Conservation (phyloP, 1,139 yeast species). For the Taphrina deformans region DNA sequence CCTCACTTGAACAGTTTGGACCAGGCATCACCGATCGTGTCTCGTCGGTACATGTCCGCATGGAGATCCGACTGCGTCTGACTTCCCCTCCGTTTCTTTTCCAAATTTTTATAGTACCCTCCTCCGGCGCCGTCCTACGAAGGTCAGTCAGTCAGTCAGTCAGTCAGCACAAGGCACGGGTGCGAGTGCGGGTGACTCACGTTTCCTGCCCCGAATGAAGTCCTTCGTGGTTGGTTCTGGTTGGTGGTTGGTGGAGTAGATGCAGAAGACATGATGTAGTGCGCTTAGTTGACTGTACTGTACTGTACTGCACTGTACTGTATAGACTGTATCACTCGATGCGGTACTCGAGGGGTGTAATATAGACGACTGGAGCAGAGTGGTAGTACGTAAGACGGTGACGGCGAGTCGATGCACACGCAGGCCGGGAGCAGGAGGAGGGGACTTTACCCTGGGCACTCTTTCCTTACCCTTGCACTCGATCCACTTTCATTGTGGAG, state of each 20-base stretch:
- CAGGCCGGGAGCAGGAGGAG: too few species aligned
- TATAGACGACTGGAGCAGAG: background rate
- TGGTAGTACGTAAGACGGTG: background rate
- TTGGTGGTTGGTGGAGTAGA: background rate
- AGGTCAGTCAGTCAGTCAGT: background rate
- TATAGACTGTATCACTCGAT: too few species aligned
- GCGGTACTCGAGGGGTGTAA: too few species aligned
- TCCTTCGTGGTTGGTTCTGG: constrained; percentile 10
- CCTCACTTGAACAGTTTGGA: constrained; percentile 25
- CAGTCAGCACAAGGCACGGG: too few species aligned
- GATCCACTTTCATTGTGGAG: background rate
- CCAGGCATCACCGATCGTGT: constrained; percentile 31
- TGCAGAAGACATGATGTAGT: background rate
- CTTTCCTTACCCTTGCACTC: too few species aligned
- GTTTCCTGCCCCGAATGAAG: constrained; percentile 31
- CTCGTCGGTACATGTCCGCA: constrained; percentile 19
- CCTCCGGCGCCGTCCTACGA: constrained; percentile 27
- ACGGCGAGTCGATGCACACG: too few species aligned
- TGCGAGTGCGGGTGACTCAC: background rate
- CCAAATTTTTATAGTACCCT: constrained; percentile 18
- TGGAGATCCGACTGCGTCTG: constrained; percentile 21
- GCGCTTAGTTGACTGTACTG: too few species aligned
- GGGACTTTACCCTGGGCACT: too few species aligned
- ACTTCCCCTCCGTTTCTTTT: constrained; percentile 29
- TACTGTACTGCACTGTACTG: too few species aligned